These are phyloP conservation scores for Collybia sordida DNA, from an alignment of 768 basidiomycete genomes.

Conservation along the genomic window DNA sequence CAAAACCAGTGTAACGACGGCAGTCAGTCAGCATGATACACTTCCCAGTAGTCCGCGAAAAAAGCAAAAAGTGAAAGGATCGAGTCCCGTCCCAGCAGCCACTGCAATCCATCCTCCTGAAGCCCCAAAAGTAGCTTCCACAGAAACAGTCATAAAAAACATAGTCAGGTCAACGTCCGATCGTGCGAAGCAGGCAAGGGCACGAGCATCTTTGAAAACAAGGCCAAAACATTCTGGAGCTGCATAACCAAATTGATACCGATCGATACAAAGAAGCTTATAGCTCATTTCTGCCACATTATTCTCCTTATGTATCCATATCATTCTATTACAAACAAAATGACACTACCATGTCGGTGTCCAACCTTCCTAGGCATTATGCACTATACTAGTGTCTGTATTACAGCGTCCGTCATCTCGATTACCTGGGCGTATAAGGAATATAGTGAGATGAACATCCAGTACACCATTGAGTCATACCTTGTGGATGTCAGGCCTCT, in stretches of 20 bases:
- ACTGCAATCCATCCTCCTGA: not conserved
- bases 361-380: not conserved
- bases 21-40: not conserved
- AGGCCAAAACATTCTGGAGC: conserved; percentile 5
- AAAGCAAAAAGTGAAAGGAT: conserved; percentile 15
- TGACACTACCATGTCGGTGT: not conserved
- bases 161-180: conserved; percentile 37
- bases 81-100: conserved; percentile 3
- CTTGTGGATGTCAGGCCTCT: conserved; percentile 84
- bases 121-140: conserved; percentile 9
- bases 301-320: too few species aligned
- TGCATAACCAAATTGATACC: conserved; percentile 5
- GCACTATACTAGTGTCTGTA: conserved; percentile 54
- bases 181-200: conserved; percentile 36
- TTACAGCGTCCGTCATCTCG: conserved; percentile 58
- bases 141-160: conserved; percentile 18
- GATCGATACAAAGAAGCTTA: too few species aligned
- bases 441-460: not conserved
- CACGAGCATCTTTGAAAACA: conserved; percentile 16
- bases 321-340: too few species aligned
- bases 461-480: conserved; percentile 36
- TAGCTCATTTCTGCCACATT: too few species aligned
- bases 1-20: conserved; percentile 22
- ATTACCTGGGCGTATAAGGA: conserved; percentile 50
- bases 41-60: conserved; percentile 4